Percentiles rank a stretch among this genome's conserved stretches.
Conservation (phyloP, 208 protist genomes). For the Crithidia sp. region DNA sequence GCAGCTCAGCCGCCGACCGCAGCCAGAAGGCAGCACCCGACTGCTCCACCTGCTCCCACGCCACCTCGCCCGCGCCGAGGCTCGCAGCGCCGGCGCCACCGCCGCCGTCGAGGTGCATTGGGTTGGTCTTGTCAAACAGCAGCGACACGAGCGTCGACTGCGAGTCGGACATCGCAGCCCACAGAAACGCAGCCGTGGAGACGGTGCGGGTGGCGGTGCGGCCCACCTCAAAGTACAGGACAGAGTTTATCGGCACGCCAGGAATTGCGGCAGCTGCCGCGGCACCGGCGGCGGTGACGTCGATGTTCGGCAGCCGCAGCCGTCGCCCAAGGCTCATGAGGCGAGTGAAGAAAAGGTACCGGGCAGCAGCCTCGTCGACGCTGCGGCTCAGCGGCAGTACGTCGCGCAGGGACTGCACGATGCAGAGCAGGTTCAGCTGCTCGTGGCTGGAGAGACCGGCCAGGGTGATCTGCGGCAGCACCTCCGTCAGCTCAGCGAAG, state of each 20-base stretch:
- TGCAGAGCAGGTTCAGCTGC: constrained; percentile 74
- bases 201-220: constrained; percentile 50
- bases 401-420: constrained; percentile 68
- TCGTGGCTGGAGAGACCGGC: constrained; percentile 53
- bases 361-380: constrained; percentile 77
- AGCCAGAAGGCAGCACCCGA: constrained; percentile 79
- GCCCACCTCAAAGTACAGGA: constrained; percentile 53
- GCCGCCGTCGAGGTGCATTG: constrained; percentile 25
- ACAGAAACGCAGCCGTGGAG: constrained; percentile 49
- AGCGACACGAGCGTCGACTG: constrained; percentile 49
- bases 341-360: constrained; percentile 74
- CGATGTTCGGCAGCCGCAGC: constrained; percentile 43
- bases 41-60: constrained; percentile 71
- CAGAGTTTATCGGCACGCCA: constrained; percentile 37
- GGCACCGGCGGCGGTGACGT: constrained; percentile 3
- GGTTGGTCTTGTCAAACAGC: constrained; percentile 39
- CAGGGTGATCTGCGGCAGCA: constrained; percentile 60
- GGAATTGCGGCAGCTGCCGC: constrained; percentile 8
- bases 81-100: neutral
- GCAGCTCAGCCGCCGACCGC: constrained; percentile 52
- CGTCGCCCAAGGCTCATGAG: constrained; percentile 63
- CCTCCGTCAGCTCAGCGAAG: constrained; percentile 50
- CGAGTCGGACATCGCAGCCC: constrained; percentile 76
- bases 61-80: constrained; percentile 16
- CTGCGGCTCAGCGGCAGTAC: constrained; percentile 48